Evolutionary conservation across 805 yeast genomes (phyloP).

Genomic region (Jamesozyma spencerorum): DNA sequence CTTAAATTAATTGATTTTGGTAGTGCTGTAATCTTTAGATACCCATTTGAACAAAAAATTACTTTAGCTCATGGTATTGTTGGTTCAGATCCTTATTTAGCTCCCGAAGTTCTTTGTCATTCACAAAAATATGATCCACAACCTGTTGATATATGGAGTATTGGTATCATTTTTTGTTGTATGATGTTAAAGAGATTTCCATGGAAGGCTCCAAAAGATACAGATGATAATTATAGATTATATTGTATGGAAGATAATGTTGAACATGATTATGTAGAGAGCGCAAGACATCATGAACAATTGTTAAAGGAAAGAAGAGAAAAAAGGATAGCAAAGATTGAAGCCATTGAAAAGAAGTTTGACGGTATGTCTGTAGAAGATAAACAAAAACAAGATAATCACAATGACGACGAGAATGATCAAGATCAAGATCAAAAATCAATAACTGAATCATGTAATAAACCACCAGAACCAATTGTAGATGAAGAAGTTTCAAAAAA

Average conservation of each 20-base stretch:
- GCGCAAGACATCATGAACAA: conserved; percentile 61
- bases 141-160: conserved; percentile 74
- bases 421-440: conserved; percentile 48
- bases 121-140: conserved; percentile 56
- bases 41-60: conserved; percentile 54
- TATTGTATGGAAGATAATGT: conserved; percentile 58
- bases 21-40: conserved; percentile 69
- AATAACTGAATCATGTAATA: too few relatives aligned
- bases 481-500: conserved; percentile 40
- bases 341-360: neutral
- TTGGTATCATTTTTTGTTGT: conserved; percentile 76
- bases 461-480: conserved; percentile 52
- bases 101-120: conserved; percentile 62
- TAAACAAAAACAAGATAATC: conserved; percentile 30
- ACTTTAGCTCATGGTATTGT: conserved; percentile 65
- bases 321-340: neutral
- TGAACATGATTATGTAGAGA: conserved; percentile 64
- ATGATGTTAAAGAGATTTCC: conserved; percentile 79
- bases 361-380: conserved; percentile 4
- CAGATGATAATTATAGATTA: conserved; percentile 60
- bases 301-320: conserved; percentile 40
- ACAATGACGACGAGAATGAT: conserved; percentile 6
- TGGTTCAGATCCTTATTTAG: conserved; percentile 79
- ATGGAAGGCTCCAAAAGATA: conserved; percentile 68
- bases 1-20: conserved; percentile 77